Conservation (phyloP, 2,329 filamentous ascomycete genomes). For the Stagonosporopsis vannaccii region DNA sequence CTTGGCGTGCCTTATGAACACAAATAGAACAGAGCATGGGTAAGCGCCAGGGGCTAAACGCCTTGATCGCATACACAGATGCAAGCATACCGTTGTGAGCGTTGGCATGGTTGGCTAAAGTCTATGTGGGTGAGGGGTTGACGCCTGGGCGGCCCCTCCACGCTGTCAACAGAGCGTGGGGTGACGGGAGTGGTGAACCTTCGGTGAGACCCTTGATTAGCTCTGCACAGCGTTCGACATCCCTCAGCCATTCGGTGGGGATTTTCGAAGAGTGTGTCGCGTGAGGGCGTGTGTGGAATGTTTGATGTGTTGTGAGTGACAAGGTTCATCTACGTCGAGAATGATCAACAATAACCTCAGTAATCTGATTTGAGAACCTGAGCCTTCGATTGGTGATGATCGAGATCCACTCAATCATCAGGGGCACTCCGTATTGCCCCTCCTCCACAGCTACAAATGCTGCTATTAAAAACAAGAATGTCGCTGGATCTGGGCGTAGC, state of each 20-base stretch:
- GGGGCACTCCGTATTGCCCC: not conserved
- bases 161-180: not conserved
- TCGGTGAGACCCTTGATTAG: not conserved
- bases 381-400: not conserved
- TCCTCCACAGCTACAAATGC: not conserved
- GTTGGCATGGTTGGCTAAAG: slow-evolving; percentile 1
- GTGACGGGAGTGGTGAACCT: not conserved
- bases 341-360: not conserved
- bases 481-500: slow-evolving; percentile 7
- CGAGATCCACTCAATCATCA: not conserved
- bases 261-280: not conserved
- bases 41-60: slow-evolving; percentile 2
- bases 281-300: slow-evolving; percentile 2
- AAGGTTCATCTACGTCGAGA: not conserved
- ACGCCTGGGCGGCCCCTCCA: not conserved
- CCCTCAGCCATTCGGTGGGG: not conserved
- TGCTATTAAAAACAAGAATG: not conserved
- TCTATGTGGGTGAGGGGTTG: slow-evolving; percentile 2
- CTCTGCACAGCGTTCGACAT: not conserved
- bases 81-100: slow-evolving; percentile 17
- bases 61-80: slow-evolving; percentile 1
- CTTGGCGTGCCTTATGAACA: not conserved
- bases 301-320: slow-evolving; percentile 14
- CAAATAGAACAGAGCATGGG: slow-evolving; percentile 6
- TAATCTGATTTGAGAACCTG: not conserved